A percentile compares a stretch with the other conserved stretches of the same genome.
Conservation (phyloP, 805 yeast species). For the Isabelozyma rhagii region DNA sequence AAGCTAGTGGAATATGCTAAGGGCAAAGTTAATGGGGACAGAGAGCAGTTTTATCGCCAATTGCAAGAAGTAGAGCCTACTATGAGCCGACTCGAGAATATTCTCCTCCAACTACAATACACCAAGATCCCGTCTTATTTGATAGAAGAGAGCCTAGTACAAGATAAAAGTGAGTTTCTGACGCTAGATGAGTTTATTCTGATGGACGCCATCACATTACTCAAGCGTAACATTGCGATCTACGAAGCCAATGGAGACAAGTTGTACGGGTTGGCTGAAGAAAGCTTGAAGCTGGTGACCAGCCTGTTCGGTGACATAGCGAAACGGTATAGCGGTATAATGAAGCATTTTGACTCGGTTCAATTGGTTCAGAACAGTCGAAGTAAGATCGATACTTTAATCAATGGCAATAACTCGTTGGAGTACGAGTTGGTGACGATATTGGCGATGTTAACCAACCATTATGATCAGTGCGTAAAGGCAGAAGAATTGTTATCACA, state of each 20-base stretch:
- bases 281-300: slow-evolving; percentile 9
- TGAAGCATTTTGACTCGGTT: slow-evolving; percentile 8
- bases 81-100: slow-evolving; percentile 19
- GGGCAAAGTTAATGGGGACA: slow-evolving; percentile 8
- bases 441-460: slow-evolving; percentile 70
- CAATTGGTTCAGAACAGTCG: slow-evolving; percentile 6
- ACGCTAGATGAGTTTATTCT: slow-evolving; percentile 33
- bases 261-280: slow-evolving; percentile 12
- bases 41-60: slow-evolving; percentile 7
- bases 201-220: slow-evolving; percentile 22
- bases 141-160: background rate
- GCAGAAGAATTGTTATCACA: slow-evolving; percentile 34
- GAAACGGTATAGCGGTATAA: slow-evolving; percentile 16
- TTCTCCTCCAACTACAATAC: slow-evolving; percentile 18
- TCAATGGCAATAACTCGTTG: slow-evolving; percentile 43
- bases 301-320: slow-evolving; percentile 10
- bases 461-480: slow-evolving; percentile 70
- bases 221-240: slow-evolving; percentile 22
- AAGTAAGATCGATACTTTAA: slow-evolving; percentile 14
- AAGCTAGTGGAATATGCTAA: slow-evolving; percentile 13
- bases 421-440: slow-evolving; percentile 71
- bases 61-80: slow-evolving; percentile 18
- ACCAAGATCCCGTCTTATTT: slow-evolving; percentile 27
- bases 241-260: slow-evolving; percentile 24
- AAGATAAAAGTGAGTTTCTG: background rate